These are phyloP conservation scores for Dillenia suffruticosa DNA, from an alignment of 164 flowering plant genomes.

Conservation along the genomic window DNA sequence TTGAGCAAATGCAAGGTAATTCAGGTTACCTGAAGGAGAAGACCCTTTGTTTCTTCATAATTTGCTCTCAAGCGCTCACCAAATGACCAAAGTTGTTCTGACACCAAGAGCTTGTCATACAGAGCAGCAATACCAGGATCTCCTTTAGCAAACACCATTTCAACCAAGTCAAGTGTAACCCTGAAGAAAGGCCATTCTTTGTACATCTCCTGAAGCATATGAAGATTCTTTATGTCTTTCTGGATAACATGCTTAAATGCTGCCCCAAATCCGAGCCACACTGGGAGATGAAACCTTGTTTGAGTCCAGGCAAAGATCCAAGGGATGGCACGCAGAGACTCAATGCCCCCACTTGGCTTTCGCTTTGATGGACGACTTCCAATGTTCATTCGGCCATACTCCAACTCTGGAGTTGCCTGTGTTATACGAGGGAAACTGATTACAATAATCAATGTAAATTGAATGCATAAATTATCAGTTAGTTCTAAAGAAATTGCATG, in stretches of 20 bases:
- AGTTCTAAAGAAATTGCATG: no score
- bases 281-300: constrained; percentile 97
- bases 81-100: constrained; percentile 77
- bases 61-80: constrained; percentile 74
- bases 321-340: constrained; percentile 97
- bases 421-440: constrained; percentile 3
- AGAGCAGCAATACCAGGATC: constrained; percentile 93
- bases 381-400: constrained; percentile 98
- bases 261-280: constrained; percentile 97
- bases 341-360: constrained; percentile 99
- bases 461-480: no score
- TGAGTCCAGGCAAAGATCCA: constrained; percentile 99
- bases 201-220: constrained; percentile 90
- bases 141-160: constrained; percentile 99
- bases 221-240: constrained; percentile 74
- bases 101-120: constrained; percentile 88
- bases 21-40: constrained; percentile 70
- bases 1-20: no score
- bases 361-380: constrained; percentile 99
- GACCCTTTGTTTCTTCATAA: constrained; percentile 76
- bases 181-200: constrained; percentile 97
- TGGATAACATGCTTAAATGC: constrained; percentile 74
- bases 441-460: no score
- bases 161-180: constrained; percentile 91
- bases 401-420: constrained; percentile 97